Percentiles rank a stretch among this genome's conserved stretches.
Conservation (phyloP, 1,284 basidiomycete species). For the Puccinia triticina region DNA sequence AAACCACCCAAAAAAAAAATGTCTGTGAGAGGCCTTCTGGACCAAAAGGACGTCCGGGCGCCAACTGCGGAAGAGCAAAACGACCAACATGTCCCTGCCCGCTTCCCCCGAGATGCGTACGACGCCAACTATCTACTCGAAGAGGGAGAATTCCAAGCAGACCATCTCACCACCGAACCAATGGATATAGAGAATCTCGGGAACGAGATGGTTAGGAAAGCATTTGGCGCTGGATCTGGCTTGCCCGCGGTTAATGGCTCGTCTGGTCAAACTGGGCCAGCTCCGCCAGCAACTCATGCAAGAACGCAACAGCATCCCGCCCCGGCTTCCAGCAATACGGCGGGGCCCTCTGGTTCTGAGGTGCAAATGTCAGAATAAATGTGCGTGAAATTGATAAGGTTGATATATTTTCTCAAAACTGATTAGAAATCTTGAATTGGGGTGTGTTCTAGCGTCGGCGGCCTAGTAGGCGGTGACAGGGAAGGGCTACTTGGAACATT, state of each 20-base stretch:
- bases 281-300: no score
- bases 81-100: not conserved
- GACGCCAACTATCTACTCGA: not conserved
- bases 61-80: not conserved
- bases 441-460: no score
- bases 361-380: not conserved
- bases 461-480: no score
- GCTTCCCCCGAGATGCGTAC: not conserved
- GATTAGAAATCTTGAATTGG: no score
- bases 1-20: slow-evolving; percentile 4
- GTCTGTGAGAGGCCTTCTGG: not conserved
- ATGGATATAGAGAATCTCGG: not conserved
- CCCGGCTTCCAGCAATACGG: not conserved
- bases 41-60: not conserved
- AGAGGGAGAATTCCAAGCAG: not conserved
- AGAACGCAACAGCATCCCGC: not conserved
- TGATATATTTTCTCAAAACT: no score
- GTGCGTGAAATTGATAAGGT: not conserved
- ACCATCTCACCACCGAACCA: not conserved
- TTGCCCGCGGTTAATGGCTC: no score
- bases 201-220: not conserved
- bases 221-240: no score
- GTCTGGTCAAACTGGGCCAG: no score
- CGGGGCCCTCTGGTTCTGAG: not conserved
- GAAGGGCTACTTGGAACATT: no score